Conservation (phyloP, 306 rosid genomes). For the Delonix regia region DNA sequence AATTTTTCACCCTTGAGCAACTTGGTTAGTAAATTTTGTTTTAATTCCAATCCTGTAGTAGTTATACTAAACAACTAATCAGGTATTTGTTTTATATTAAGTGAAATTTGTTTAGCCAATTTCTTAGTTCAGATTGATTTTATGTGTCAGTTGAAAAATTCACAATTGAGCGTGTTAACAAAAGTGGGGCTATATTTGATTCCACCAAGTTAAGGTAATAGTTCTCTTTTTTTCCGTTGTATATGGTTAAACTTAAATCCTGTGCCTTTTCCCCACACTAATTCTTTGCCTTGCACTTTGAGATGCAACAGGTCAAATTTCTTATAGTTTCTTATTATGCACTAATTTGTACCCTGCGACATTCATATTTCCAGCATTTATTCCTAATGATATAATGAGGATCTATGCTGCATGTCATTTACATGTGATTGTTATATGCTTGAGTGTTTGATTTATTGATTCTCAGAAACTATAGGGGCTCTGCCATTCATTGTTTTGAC, state of each 20-base stretch:
- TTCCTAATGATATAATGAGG: neutral
- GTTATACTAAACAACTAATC: neutral
- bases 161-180: conserved; percentile 82
- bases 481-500: neutral
- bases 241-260: conserved; percentile 24
- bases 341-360: neutral
- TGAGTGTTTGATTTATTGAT: conserved; percentile 9
- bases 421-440: neutral
- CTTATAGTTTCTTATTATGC: neutral
- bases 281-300: neutral
- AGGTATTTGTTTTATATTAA: conserved; percentile 12
- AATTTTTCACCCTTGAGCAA: conserved; percentile 76
- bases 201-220: conserved; percentile 72
- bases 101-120: neutral
- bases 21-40: conserved; percentile 70
- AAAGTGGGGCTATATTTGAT: conserved; percentile 94
- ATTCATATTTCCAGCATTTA: neutral
- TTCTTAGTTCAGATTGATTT: conserved; percentile 34
- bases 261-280: neutral
- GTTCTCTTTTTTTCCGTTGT: conserved; percentile 5
- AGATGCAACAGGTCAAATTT: conserved; percentile 6
- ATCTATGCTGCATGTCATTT: conserved; percentile 29
- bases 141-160: conserved; percentile 73
- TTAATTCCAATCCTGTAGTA: conserved; percentile 14
- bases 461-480: conserved; percentile 4